A percentile compares a stretch with the other conserved stretches of the same genome.
phyloP scores from a whole-genome alignment of 2,329 filamentous ascomycete genomes.

The Dactylonectria macrodidyma region DNA sequence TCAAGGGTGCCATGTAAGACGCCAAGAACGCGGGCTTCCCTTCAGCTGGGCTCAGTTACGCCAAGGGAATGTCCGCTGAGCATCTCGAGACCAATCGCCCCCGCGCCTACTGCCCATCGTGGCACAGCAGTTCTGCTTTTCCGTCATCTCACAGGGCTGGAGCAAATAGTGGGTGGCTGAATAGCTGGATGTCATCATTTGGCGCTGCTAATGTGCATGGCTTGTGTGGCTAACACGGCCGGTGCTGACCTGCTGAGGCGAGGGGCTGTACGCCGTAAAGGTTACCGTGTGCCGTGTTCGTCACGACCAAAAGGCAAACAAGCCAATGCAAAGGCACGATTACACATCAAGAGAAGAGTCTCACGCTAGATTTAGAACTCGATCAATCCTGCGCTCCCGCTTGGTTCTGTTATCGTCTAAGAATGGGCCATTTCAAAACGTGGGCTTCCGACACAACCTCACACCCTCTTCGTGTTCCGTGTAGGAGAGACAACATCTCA shows the following conservation, averaged over 20 bases:
- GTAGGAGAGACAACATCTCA: slow-evolving; percentile 2
- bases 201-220: slow-evolving; percentile 20
- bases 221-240: not conserved
- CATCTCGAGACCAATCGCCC: slow-evolving; percentile 25
- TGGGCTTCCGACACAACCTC: slow-evolving; percentile 1
- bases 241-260: slow-evolving; percentile 8
- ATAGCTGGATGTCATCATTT: slow-evolving; percentile 25
- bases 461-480: slow-evolving; percentile 5
- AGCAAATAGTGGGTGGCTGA: not conserved
- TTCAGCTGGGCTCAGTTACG: slow-evolving; percentile 19
- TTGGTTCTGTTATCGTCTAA: not conserved
- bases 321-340: not conserved
- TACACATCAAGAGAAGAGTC: not conserved
- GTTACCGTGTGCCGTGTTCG: not conserved
- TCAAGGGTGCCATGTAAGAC: not conserved
- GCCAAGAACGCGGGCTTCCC: not conserved
- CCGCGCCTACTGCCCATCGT: slow-evolving; percentile 27
- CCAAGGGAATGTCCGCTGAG: slow-evolving; percentile 5
- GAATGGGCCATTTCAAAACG: slow-evolving; percentile 12
- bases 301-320: not conserved
- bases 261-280: not conserved
- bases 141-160: slow-evolving; percentile 30
- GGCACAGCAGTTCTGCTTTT: slow-evolving; percentile 32
- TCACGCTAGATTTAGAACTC: not conserved
- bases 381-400: not conserved